Base-by-base conservation (phyloP, 306 rosid genomes). In the Cicer chorassanicum region DNA sequence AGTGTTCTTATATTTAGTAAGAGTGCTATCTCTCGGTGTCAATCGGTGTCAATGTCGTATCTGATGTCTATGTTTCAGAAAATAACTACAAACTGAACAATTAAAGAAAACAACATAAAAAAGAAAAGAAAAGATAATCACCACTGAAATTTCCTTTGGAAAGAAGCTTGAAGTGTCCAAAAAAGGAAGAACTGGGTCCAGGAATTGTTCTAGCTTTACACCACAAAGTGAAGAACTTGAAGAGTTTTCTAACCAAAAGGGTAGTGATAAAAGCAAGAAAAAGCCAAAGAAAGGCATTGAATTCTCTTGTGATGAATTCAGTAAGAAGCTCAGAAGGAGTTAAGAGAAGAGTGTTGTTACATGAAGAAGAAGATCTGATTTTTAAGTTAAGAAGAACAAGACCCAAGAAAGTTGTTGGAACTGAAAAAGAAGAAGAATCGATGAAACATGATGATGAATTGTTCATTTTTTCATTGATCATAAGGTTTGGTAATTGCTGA, bases 261-360 rank as follows among this genome's bases (percentile, higher is more conserved):
- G 74, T 60, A 2, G 92, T 90, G 84, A 85, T 51, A 4, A 77
- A 45, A 68, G 90, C 13, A 48, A 90, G 88, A 24, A 74, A 73
- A 18, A 87, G 7, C 98, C 98, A 92, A 0, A 89, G 84, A 65
- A 90, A 87, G 0, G 92, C 98, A 63, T 90, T 92, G 92, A 90
- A 39, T 24, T 92, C 98, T 34, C 91, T 50, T n/a, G 78, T 44
- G 8, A 81, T 89, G 1, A 87, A 66, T 80, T 92, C 96, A 9
- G 50, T 75, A 41, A 92, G 44, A 40, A 86, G 68, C 8, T 81
- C 59, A 15, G 86, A 84, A 53, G 54, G 74, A 24, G 63, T 50
- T 53, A 73, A 39, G 34, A 49, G 39, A 19, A 14, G 16, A 6
- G 43, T 75, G 67, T 42, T 74, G 65, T 43, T 36, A 18, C 62